Conservation (phyloP, 306 rosid genomes). For the Rubus idaeus region DNA sequence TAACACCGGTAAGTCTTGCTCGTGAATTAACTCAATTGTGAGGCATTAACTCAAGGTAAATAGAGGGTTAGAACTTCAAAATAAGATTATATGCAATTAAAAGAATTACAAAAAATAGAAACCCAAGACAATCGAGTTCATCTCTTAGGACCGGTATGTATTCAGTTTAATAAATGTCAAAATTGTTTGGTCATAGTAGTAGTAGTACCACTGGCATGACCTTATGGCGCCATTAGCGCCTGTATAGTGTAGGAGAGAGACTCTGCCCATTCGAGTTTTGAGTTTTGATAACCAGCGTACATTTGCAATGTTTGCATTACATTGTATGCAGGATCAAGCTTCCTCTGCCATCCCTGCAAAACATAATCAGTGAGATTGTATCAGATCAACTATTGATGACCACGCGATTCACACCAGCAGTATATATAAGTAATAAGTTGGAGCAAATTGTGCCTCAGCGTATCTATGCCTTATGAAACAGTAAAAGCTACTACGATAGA, state of each 20-base stretch:
- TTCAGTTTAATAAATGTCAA: slow-evolving; percentile 45
- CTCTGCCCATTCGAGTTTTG: slow-evolving; percentile 75
- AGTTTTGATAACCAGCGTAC: slow-evolving; percentile 71
- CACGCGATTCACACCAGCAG: not conserved
- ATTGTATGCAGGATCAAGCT: slow-evolving; percentile 86
- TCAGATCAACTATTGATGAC: not conserved
- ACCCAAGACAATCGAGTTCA: slow-evolving; percentile 5
- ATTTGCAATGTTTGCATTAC: slow-evolving; percentile 90
- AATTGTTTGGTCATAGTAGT: slow-evolving; percentile 48
- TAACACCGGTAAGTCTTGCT: not conserved
- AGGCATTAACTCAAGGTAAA: not conserved
- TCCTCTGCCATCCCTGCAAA: slow-evolving; percentile 94
- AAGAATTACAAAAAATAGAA: slow-evolving; percentile 4
- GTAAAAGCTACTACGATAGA: not conserved
- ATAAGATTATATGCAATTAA: not conserved
- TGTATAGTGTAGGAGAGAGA: slow-evolving; percentile 91
- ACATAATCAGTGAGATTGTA: slow-evolving; percentile 10
- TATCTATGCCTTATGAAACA: not conserved
- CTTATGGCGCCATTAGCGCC: slow-evolving; percentile 92
- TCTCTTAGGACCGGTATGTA: slow-evolving; percentile 28
- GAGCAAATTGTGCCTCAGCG: not conserved
- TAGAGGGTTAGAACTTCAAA: slow-evolving; percentile 20
- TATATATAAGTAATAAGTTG: not conserved
- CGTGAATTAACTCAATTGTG: not conserved
- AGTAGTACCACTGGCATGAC: slow-evolving; percentile 29